Evolutionary conservation across 108 stramenopile genomes (phyloP).

Genomic region (Schizochytrium sp.): DNA sequence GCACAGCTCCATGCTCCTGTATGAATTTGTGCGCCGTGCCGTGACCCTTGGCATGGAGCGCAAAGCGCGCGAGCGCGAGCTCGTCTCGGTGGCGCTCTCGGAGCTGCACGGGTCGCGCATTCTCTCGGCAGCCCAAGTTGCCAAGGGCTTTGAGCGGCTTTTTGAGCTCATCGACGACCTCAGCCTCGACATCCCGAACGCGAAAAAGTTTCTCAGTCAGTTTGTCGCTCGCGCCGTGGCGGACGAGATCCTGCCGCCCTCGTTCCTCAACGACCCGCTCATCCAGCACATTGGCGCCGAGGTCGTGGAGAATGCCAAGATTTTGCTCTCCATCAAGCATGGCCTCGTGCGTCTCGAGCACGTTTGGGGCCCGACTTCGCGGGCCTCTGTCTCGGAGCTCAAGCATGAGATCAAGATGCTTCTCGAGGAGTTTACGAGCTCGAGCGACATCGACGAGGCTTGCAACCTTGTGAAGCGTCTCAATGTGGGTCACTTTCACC

Average conservation of each 20-base stretch:
- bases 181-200: constrained; percentile 76
- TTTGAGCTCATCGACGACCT: constrained; percentile 75
- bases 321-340: constrained; percentile 72
- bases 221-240: constrained; percentile 86
- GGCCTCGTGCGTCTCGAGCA: constrained; percentile 75
- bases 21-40: constrained; percentile 64
- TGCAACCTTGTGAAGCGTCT: constrained; percentile 78
- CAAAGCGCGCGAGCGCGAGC: constrained; percentile 70
- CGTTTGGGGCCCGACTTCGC: constrained; percentile 93
- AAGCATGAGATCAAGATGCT: constrained; percentile 84
- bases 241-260: constrained; percentile 86
- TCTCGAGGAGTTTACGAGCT: constrained; percentile 74
- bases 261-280: constrained; percentile 78
- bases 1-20: constrained; percentile 18
- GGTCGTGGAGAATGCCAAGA: constrained; percentile 75
- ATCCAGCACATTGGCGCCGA: constrained; percentile 55
- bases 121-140: constrained; percentile 62
- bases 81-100: constrained; percentile 66
- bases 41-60: constrained; percentile 67
- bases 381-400: constrained; percentile 80
- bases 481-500: constrained; percentile 73
- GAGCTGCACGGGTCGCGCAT: constrained; percentile 65
- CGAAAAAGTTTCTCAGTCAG: constrained; percentile 62
- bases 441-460: constrained; percentile 82
- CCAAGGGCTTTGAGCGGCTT: constrained; percentile 70